Evolutionary conservation across 169 alveolate species (phyloP).

Genomic region (Perkinsus marinus): DNA sequence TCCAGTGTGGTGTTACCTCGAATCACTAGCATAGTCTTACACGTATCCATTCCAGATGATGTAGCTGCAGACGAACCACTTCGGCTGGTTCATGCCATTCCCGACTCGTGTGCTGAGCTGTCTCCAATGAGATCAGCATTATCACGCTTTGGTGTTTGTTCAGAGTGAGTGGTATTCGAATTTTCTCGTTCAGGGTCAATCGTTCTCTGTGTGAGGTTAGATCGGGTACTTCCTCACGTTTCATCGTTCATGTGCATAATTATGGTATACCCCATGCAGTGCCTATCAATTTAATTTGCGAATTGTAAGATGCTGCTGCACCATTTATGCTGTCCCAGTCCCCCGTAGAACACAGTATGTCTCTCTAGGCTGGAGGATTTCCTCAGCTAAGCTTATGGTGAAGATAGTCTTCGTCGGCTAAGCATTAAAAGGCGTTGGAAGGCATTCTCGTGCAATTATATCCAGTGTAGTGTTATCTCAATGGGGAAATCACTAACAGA

Average conservation of each 20-base stretch:
- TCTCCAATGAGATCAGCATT: not conserved
- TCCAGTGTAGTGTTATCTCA: not conserved
- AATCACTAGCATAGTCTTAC: too few relatives aligned
- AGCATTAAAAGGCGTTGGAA: not conserved
- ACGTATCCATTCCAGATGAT: not conserved
- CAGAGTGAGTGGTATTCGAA: not conserved
- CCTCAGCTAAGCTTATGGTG: too few relatives aligned
- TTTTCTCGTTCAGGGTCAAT: not conserved
- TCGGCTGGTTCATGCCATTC: not conserved
- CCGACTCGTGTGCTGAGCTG: not conserved
- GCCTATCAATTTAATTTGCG: not conserved
- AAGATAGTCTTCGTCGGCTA: too few relatives aligned
- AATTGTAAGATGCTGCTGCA: not conserved
- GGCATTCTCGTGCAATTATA: not conserved
- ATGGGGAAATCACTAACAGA: too few relatives aligned
- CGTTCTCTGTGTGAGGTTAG: not conserved
- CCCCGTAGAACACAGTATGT: too few relatives aligned
- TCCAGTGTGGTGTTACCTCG: too few relatives aligned
- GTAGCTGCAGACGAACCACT: not conserved
- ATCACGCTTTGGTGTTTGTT: not conserved
- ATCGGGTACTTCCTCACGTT: not conserved
- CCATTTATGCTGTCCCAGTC: not conserved
- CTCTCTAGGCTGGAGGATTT: too few relatives aligned
- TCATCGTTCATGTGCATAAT: too few relatives aligned
- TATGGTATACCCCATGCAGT: not conserved